phyloP scores from a whole-genome alignment of 1,284 basidiomycete species.

The Apiotrichum laibachii region DNA sequence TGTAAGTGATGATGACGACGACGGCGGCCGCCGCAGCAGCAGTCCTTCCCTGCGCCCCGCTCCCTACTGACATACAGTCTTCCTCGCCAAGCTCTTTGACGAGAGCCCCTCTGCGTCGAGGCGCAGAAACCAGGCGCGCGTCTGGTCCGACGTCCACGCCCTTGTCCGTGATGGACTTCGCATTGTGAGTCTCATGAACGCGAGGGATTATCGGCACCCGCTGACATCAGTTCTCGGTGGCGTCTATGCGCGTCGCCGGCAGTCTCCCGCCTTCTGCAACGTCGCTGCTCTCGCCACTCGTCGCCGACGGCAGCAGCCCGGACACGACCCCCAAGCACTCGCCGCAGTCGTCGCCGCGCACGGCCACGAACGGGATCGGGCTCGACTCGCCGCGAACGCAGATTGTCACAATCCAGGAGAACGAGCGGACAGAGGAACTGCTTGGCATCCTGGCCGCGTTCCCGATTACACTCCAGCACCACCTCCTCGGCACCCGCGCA shows the following conservation, averaged over 20 bases:
- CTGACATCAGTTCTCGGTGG: slow-evolving; percentile 13
- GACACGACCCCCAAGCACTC: neutral
- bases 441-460: slow-evolving; percentile 44
- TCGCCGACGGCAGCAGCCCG: neutral
- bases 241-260: neutral
- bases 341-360: neutral
- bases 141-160: slow-evolving; percentile 43
- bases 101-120: slow-evolving; percentile 11
- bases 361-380: neutral
- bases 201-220: neutral
- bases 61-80: slow-evolving; percentile 3
- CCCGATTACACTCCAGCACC: slow-evolving; percentile 49
- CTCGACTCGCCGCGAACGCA: slow-evolving; percentile 11
- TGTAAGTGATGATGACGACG: neutral
- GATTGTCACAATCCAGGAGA: slow-evolving; percentile 5
- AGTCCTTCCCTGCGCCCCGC: neutral
- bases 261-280: neutral
- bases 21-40: neutral
- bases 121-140: slow-evolving; percentile 8
- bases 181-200: slow-evolving; percentile 30
- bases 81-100: slow-evolving; percentile 14
- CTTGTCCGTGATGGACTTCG: slow-evolving; percentile 43
- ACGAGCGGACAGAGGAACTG: slow-evolving; percentile 37
- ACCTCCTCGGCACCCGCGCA: slow-evolving; percentile 43
- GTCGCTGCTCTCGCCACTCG: neutral